Conservation (phyloP, 257 asterid species). For the Knoxia roxburghii region DNA sequence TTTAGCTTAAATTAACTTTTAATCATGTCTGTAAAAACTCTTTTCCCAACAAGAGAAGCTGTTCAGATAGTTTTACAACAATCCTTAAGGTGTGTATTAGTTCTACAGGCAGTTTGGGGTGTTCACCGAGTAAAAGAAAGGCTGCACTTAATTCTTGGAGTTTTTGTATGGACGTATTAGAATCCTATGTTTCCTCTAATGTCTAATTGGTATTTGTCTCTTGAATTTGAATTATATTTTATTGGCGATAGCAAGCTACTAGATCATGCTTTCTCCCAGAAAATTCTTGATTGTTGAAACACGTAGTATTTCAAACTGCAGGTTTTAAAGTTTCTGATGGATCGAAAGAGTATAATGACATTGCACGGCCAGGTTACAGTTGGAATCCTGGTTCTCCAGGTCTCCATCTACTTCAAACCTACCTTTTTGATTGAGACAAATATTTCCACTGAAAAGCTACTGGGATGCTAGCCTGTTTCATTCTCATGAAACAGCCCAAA, state of each 20-base stretch:
- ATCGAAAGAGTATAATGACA: constrained; percentile 54
- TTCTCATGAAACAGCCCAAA: neutral
- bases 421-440: constrained; percentile 1
- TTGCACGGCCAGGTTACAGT: constrained; percentile 79
- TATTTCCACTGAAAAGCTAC: constrained; percentile 1
- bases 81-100: neutral
- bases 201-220: neutral
- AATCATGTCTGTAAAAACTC: neutral
- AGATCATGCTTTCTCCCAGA: neutral
- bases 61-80: neutral
- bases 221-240: neutral
- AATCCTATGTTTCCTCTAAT: neutral
- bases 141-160: neutral
- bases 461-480: constrained; percentile 12
- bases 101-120: neutral
- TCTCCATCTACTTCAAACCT: constrained; percentile 21
- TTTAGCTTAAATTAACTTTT: neutral
- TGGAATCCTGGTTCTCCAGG: constrained; percentile 84
- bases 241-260: neutral
- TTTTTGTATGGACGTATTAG: neutral
- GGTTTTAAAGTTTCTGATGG: constrained; percentile 87
- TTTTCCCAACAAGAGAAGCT: neutral
- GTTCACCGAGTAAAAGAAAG: neutral
- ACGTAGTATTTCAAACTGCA: constrained; percentile 19
- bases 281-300: neutral